Conservation (phyloP, 208 protist species). For the Acanthamoeba castellanii region DNA sequence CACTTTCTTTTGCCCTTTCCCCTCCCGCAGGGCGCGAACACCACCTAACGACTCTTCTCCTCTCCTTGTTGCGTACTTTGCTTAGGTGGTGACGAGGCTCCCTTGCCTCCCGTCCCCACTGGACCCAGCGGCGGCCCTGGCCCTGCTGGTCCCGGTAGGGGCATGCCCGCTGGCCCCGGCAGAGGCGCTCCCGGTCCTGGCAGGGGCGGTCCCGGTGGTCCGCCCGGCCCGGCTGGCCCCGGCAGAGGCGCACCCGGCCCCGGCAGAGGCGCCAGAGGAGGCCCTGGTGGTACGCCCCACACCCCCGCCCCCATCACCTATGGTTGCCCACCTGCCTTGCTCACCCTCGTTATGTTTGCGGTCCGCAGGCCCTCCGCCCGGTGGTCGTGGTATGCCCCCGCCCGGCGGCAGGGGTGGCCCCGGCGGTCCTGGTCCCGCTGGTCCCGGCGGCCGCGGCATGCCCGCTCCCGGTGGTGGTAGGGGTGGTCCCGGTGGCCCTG, state of each 20-base stretch:
- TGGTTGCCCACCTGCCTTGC: no score
- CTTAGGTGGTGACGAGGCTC: background rate
- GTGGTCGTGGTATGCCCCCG: slow-evolving; percentile 26
- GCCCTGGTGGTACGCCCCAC: background rate
- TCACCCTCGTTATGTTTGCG: background rate
- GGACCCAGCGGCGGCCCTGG: slow-evolving; percentile 1
- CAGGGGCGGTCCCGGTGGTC: slow-evolving; percentile 16
- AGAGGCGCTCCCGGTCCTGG: background rate
- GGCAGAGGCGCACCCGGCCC: background rate
- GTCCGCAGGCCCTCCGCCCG: background rate
- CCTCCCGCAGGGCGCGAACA: no score
- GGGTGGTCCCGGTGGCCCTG: no score
- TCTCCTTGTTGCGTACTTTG: background rate
- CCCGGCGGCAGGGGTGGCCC: slow-evolving; percentile 3
- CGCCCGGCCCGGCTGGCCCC: background rate
- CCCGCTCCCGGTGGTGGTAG: no score
- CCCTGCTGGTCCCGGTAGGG: background rate
- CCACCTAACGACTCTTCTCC: background rate
- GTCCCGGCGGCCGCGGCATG: background rate
- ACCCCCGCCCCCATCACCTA: no score
- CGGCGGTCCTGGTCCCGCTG: slow-evolving; percentile 10
- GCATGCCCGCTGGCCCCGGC: slow-evolving; percentile 15
- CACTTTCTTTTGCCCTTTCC: background rate
- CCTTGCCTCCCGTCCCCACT: background rate
- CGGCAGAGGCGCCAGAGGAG: background rate